Evolutionary conservation across 371 early-diverging fungal species (phyloP).

Genomic region (Mortierella sp.): DNA sequence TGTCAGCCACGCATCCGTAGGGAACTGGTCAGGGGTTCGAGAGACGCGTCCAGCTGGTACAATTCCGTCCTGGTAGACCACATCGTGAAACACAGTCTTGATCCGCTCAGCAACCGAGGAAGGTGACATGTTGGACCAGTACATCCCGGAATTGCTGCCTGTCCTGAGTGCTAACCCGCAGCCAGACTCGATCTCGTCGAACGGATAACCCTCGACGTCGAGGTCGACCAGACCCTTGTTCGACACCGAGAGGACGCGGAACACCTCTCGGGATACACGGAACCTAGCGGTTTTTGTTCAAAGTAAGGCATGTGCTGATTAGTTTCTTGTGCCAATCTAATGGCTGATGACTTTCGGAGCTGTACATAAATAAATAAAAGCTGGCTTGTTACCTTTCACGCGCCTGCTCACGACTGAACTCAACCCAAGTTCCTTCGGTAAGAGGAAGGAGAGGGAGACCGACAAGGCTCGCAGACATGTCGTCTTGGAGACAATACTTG

Average conservation of each 20-base stretch:
- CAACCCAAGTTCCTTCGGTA: slow-evolving; percentile 15
- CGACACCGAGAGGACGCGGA: background rate
- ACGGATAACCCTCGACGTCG: background rate
- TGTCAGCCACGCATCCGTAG: background rate
- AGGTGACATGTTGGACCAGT: background rate
- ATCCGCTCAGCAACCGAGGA: background rate
- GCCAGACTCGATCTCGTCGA: background rate
- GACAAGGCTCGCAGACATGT: slow-evolving; percentile 5
- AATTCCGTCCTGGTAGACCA: background rate
- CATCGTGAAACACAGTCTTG: background rate
- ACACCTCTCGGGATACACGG: background rate
- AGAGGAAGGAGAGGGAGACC: slow-evolving; percentile 23
- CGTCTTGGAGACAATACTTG: slow-evolving; percentile 16
- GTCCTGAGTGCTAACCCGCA: background rate
- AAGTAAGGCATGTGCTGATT: background rate
- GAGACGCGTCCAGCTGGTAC: background rate
- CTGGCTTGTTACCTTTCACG: background rate
- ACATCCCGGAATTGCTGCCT: background rate
- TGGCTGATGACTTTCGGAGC: no score
- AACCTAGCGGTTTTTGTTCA: background rate
- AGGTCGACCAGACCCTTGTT: background rate
- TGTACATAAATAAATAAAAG: no score
- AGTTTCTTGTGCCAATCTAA: background rate
- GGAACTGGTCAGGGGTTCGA: background rate
- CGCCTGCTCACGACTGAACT: background rate